phyloP scores from a whole-genome alignment of 345 rosid genomes.

The Iberis pinnata region DNA sequence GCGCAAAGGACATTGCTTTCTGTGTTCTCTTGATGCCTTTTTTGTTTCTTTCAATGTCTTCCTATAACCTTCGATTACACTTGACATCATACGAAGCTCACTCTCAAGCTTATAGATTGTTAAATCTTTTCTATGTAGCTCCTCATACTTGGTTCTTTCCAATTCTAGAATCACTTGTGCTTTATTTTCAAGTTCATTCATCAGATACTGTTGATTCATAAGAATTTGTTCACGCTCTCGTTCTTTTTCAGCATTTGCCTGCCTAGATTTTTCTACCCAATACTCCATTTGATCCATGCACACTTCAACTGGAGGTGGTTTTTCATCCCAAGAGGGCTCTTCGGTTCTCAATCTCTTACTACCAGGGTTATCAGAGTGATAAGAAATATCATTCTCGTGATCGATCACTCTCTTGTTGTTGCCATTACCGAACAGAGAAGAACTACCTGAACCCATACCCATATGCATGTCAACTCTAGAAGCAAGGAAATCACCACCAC shows the following conservation, averaged over 20 bases:
- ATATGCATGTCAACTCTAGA: constrained; percentile 48
- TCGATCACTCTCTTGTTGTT: constrained; percentile 62
- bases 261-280: constrained; percentile 43
- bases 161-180: constrained; percentile 43
- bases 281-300: constrained; percentile 46
- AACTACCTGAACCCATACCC: constrained; percentile 53
- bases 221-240: constrained; percentile 35
- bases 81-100: constrained; percentile 64
- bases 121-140: constrained; percentile 42
- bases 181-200: constrained; percentile 46
- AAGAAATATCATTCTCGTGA: constrained; percentile 42
- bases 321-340: constrained; percentile 48
- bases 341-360: constrained; percentile 62
- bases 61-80: constrained; percentile 64
- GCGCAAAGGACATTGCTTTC: constrained; percentile 42
- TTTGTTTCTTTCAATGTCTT: constrained; percentile 64
- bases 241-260: constrained; percentile 39
- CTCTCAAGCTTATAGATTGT: constrained; percentile 59
- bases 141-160: constrained; percentile 55
- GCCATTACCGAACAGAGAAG: constrained; percentile 44
- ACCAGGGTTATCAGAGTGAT: constrained; percentile 40
- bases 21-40: constrained; percentile 55
- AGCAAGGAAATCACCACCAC: constrained; percentile 52
- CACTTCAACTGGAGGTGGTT: constrained; percentile 37
- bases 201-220: constrained; percentile 48